Percentiles rank a stretch among this genome's conserved stretches.
phyloP scores from a whole-genome alignment of 192 early-diverging fungal genomes.

The Rhizophlyctis rosea region DNA sequence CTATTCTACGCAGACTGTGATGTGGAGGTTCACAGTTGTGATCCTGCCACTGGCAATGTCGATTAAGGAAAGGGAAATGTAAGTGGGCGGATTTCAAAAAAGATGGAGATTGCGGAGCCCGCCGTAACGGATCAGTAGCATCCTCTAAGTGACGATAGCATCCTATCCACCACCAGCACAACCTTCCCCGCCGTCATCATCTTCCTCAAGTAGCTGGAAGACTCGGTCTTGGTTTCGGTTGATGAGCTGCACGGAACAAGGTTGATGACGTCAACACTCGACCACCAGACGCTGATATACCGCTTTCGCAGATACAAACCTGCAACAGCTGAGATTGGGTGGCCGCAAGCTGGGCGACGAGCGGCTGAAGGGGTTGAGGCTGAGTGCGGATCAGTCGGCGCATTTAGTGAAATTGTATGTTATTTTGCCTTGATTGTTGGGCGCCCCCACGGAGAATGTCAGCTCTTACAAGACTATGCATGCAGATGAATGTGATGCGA shows the following conservation, averaged over 20 bases:
- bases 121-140: no score
- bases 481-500: no score
- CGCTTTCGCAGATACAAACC: slow-evolving; percentile 6
- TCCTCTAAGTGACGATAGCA: slow-evolving; percentile 84
- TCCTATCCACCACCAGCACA: slow-evolving; percentile 44
- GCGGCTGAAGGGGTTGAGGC: slow-evolving; percentile 80
- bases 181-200: slow-evolving; percentile 56
- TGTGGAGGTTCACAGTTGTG: no score
- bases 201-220: slow-evolving; percentile 61
- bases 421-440: slow-evolving; percentile 48
- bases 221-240: slow-evolving; percentile 75
- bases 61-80: no score
- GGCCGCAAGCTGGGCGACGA: slow-evolving; percentile 79
- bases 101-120: no score
- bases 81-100: no score
- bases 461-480: no score
- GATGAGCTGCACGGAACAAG: slow-evolving; percentile 43
- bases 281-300: neutral
- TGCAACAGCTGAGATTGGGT: slow-evolving; percentile 81
- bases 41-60: no score
- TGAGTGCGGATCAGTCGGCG: slow-evolving; percentile 81
- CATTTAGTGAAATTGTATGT: slow-evolving; percentile 89
- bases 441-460: no score
- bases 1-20: no score
- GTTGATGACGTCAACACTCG: slow-evolving; percentile 4